Evolutionary conservation across 2,329 filamentous ascomycete genomes (phyloP).

Genomic region (Xylaria sp.): DNA sequence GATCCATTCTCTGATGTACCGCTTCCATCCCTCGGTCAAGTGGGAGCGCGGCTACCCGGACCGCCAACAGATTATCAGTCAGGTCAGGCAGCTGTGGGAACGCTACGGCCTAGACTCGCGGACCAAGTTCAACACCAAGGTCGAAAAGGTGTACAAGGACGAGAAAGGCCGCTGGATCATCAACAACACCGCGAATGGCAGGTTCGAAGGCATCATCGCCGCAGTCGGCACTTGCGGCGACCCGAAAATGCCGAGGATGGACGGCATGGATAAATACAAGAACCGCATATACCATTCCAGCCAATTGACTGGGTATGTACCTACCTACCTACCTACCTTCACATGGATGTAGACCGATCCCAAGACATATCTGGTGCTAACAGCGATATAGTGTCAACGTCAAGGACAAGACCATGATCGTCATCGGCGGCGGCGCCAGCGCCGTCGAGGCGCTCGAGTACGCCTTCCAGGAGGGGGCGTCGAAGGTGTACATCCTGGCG

Average conservation of each 20-base stretch:
- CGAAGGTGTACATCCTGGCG: conserved; percentile 72
- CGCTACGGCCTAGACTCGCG: conserved; percentile 70
- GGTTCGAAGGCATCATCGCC: conserved; percentile 78
- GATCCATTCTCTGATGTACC: conserved; percentile 85
- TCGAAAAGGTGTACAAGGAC: conserved; percentile 72
- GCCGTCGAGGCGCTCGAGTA: conserved; percentile 85
- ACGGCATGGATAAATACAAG: conserved; percentile 71
- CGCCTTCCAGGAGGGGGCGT: conserved; percentile 66
- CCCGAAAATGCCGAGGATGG: conserved; percentile 71
- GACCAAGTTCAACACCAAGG: conserved; percentile 71
- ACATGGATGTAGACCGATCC: not conserved
- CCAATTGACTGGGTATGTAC: conserved; percentile 62
- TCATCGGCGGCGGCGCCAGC: conserved; percentile 79
- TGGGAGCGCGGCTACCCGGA: conserved; percentile 79
- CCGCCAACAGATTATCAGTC: conserved; percentile 72
- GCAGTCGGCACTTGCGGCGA: conserved; percentile 82
- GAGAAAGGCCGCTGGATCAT: conserved; percentile 73
- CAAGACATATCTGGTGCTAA: conserved; percentile 25
- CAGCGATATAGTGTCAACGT: conserved; percentile 58
- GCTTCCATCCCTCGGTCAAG: conserved; percentile 78
- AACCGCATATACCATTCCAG: conserved; percentile 77
- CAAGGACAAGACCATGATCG: conserved; percentile 72
- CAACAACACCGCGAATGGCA: conserved; percentile 70
- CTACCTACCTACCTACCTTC: too few relatives aligned
- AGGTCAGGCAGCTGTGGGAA: conserved; percentile 74